Conservation (phyloP, 2,329 filamentous ascomycete species). For the Aureobasidium uvarum region DNA sequence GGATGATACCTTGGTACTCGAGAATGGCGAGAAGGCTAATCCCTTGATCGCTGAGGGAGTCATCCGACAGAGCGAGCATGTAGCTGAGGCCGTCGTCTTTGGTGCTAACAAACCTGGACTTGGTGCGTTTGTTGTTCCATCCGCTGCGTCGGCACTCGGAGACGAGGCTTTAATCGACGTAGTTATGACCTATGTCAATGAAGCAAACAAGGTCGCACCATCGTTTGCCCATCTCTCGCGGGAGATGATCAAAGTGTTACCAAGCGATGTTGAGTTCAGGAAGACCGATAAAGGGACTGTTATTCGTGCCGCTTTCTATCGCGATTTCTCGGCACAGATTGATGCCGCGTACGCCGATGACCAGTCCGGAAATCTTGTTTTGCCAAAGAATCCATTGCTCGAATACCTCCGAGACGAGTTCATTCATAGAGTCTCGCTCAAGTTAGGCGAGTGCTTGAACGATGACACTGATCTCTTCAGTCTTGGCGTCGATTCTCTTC, state of each 20-base stretch:
- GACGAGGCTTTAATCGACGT: slow-evolving; percentile 48
- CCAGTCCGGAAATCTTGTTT: slow-evolving; percentile 30
- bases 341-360: slow-evolving; percentile 44
- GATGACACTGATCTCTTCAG: slow-evolving; percentile 58
- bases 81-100: slow-evolving; percentile 57
- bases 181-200: slow-evolving; percentile 51
- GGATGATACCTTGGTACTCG: slow-evolving; percentile 46
- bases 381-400: slow-evolving; percentile 31
- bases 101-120: slow-evolving; percentile 53
- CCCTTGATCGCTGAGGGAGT: slow-evolving; percentile 51
- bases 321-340: slow-evolving; percentile 47
- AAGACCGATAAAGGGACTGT: slow-evolving; percentile 56
- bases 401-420: slow-evolving; percentile 28
- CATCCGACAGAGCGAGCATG: slow-evolving; percentile 51
- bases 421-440: slow-evolving; percentile 31
- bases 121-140: slow-evolving; percentile 55
- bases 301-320: slow-evolving; percentile 52
- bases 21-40: slow-evolving; percentile 50
- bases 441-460: slow-evolving; percentile 28
- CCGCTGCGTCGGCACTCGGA: slow-evolving; percentile 41
- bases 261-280: slow-evolving; percentile 46
- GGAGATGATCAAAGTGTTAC: slow-evolving; percentile 53
- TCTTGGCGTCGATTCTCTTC: slow-evolving; percentile 58
- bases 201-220: slow-evolving; percentile 50
- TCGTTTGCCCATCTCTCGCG: slow-evolving; percentile 53